Evolutionary conservation across 2,329 filamentous ascomycete genomes (phyloP).

Genomic region (Botrytis tulipae): DNA sequence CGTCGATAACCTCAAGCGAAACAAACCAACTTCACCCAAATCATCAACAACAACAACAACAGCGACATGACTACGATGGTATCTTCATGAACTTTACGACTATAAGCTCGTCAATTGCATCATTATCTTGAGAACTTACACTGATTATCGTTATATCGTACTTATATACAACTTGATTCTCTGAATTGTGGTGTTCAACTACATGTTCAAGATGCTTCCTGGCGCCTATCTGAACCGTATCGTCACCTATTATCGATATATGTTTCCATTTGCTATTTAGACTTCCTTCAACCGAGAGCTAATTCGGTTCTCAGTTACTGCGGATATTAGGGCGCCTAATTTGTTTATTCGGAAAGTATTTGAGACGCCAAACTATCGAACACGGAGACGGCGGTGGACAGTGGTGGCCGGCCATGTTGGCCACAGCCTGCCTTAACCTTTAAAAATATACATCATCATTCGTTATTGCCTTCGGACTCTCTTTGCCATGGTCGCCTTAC

Average conservation of each 20-base stretch:
- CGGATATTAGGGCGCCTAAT: neutral
- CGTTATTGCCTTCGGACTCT: neutral
- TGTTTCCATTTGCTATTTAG: neutral
- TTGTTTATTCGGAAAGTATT: neutral
- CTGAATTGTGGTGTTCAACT: too few relatives aligned
- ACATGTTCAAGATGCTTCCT: neutral
- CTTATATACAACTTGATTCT: too few relatives aligned
- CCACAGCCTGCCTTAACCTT: neutral
- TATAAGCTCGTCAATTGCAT: neutral
- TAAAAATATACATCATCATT: neutral
- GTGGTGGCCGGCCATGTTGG: slow-evolving; percentile 2
- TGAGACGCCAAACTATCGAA: neutral
- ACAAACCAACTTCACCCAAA: neutral
- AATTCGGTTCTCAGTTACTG: neutral
- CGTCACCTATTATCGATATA: neutral
- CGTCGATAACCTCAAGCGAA: neutral
- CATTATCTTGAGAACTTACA: too few relatives aligned
- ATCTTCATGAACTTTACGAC: neutral
- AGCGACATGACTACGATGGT: neutral
- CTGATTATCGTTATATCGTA: neutral
- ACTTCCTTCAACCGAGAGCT: neutral
- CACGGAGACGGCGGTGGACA: neutral
- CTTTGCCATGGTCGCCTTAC: neutral
- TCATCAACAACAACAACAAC: neutral
- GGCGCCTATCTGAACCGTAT: neutral